These are phyloP conservation scores for Penicillium antarcticum DNA, from an alignment of 495 filamentous ascomycete species.

Conservation along the genomic window DNA sequence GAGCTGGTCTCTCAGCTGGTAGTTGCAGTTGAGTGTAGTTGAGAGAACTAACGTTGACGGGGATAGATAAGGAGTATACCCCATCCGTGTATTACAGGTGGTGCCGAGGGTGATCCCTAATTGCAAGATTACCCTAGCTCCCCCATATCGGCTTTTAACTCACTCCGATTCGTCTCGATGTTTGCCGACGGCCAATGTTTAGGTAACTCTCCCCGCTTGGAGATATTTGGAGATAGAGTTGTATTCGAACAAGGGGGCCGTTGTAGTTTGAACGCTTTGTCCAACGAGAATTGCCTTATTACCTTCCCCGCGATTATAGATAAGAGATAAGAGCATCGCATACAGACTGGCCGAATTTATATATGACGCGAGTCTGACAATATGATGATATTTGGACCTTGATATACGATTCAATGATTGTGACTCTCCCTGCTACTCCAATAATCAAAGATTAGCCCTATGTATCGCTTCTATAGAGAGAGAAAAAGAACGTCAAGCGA, in stretches of 20 bases:
- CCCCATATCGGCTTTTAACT: neutral
- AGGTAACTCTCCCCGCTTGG: neutral
- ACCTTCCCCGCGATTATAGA: conserved; percentile 3
- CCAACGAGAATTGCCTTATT: neutral
- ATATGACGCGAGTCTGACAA: too few species aligned
- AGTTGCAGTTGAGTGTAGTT: too few species aligned
- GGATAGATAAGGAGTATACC: neutral
- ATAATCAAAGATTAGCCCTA: too few species aligned
- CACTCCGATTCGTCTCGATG: conserved; percentile 1
- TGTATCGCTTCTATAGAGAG: too few species aligned
- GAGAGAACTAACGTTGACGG: neutral
- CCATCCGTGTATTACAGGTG: conserved; percentile 9
- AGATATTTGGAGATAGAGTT: neutral
- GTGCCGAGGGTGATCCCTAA: conserved; percentile 3
- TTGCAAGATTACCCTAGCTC: conserved; percentile 5
- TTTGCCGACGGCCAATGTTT: neutral
- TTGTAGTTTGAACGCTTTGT: too few species aligned
- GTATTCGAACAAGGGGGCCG: neutral
- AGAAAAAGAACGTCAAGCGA: too few species aligned
- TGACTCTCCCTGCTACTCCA: too few species aligned
- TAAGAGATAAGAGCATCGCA: conserved; percentile 4
- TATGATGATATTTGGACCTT: too few species aligned
- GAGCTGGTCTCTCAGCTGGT: neutral
- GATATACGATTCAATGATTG: too few species aligned
- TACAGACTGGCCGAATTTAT: too few species aligned